Evolutionary conservation across 2,329 filamentous ascomycete species (phyloP).

Genomic region (Colletotrichum agaves): DNA sequence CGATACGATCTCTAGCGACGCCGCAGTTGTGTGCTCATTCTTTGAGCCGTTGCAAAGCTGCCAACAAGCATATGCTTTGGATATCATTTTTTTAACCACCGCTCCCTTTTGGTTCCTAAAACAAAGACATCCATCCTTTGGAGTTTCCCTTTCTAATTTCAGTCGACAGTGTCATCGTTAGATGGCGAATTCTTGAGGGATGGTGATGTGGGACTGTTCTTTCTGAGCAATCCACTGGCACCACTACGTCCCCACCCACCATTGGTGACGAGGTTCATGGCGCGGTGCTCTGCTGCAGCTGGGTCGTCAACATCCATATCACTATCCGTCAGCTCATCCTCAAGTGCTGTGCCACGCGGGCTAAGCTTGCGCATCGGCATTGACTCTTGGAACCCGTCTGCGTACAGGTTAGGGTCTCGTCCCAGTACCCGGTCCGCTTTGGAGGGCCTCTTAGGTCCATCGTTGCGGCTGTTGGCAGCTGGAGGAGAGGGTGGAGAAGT

Average conservation of each 20-base stretch:
- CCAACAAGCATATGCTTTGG: conserved; percentile 18
- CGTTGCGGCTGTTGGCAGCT: conserved; percentile 39
- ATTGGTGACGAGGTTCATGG: conserved; percentile 56
- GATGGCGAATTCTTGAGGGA: conserved; percentile 22
- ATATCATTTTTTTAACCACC: conserved; percentile 30
- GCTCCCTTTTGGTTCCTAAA: not conserved
- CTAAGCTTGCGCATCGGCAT: conserved; percentile 60
- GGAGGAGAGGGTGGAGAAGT: conserved; percentile 38
- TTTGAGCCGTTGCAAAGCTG: conserved; percentile 6
- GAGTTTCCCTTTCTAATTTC: conserved; percentile 1
- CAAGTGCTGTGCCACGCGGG: conserved; percentile 56
- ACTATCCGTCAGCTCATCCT: conserved; percentile 52
- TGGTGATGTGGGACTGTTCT: conserved; percentile 43
- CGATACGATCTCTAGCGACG: conserved; percentile 15
- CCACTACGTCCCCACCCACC: conserved; percentile 53
- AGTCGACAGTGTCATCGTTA: conserved; percentile 35
- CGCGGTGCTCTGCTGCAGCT: conserved; percentile 54
- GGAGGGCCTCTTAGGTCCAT: conserved; percentile 55
- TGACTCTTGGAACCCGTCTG: conserved; percentile 56
- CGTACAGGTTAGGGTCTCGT: conserved; percentile 66
- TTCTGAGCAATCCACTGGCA: conserved; percentile 56
- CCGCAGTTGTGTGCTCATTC: conserved; percentile 15
- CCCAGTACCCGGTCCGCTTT: conserved; percentile 70
- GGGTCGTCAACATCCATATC: conserved; percentile 51
- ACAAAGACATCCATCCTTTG: not conserved